A percentile compares a stretch with the other conserved stretches of the same genome.
Evolutionary conservation across 306 rosid species (phyloP).

Genomic region (Castanospermum australe): DNA sequence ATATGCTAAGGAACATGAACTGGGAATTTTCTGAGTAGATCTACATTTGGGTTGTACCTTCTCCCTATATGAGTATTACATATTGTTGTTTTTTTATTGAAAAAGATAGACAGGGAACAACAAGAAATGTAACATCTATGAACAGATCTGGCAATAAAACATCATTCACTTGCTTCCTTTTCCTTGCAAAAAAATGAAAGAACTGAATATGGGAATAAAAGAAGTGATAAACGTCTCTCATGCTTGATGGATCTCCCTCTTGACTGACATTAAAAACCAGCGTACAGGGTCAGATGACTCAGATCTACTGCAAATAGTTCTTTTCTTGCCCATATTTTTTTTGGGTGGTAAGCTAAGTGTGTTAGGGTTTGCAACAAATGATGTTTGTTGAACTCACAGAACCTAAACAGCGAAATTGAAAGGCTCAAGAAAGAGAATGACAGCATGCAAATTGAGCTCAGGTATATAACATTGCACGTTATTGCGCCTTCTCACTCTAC

Average conservation of each 20-base stretch:
- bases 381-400: conserved; percentile 38
- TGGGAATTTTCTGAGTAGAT: conserved; percentile 51
- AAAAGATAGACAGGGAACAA: conserved; percentile 25
- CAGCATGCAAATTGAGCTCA: conserved; percentile 68
- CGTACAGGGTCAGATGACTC: conserved; percentile 14
- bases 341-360: not conserved
- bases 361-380: conserved; percentile 10
- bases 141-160: conserved; percentile 57
- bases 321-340: not conserved
- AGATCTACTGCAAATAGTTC: conserved; percentile 18
- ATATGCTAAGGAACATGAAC: conserved; percentile 44
- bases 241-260: conserved; percentile 24
- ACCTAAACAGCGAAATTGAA: conserved; percentile 62
- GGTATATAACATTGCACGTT: conserved; percentile 25
- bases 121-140: conserved; percentile 38
- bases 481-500: not conserved
- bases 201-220: conserved; percentile 9
- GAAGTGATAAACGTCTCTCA: not conserved
- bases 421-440: conserved; percentile 80
- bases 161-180: conserved; percentile 34
- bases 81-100: conserved; percentile 13
- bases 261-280: not conserved
- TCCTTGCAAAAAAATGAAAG: conserved; percentile 38
- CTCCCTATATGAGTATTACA: conserved; percentile 16
- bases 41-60: conserved; percentile 49